phyloP scores from a whole-genome alignment of 2,329 filamentous ascomycete species.

The Fusarium sp. region DNA sequence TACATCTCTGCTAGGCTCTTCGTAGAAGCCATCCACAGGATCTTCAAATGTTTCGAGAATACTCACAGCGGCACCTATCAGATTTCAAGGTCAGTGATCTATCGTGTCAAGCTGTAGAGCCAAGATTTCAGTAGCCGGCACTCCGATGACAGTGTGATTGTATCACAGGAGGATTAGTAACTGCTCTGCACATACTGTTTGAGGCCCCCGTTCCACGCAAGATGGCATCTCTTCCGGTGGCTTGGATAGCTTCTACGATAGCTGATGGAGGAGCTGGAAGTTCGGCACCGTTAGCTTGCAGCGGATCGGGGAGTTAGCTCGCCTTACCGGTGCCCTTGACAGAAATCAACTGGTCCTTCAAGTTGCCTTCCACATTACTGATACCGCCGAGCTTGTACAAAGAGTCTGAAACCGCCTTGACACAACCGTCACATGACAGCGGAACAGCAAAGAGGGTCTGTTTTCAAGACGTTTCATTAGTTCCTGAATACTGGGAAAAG shows the following conservation, averaged over 20 bases:
- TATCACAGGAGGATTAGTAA: not conserved
- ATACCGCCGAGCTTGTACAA: constrained; percentile 82
- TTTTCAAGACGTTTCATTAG: constrained; percentile 49
- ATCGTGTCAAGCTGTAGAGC: not conserved
- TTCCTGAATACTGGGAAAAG: constrained; percentile 21
- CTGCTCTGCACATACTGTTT: constrained; percentile 70
- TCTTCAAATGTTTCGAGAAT: constrained; percentile 89
- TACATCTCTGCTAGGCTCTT: constrained; percentile 64
- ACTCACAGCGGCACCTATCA: constrained; percentile 81
- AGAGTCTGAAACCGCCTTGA: constrained; percentile 83
- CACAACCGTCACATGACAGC: constrained; percentile 88
- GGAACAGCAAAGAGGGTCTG: constrained; percentile 95
- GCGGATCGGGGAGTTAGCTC: not conserved
- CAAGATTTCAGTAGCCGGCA: not conserved
- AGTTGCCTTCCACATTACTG: constrained; percentile 80
- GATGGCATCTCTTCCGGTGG: constrained; percentile 92
- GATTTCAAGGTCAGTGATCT: constrained; percentile 12
- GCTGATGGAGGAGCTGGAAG: constrained; percentile 78
- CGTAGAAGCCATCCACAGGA: constrained; percentile 53
- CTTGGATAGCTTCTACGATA: constrained; percentile 88
- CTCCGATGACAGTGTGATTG: not conserved
- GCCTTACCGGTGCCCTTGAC: constrained; percentile 80
- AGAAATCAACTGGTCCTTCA: constrained; percentile 83
- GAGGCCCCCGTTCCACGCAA: constrained; percentile 85
- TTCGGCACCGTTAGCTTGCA: constrained; percentile 12